Conservation (phyloP, 257 asterid species). For the Asclepias syriaca region DNA sequence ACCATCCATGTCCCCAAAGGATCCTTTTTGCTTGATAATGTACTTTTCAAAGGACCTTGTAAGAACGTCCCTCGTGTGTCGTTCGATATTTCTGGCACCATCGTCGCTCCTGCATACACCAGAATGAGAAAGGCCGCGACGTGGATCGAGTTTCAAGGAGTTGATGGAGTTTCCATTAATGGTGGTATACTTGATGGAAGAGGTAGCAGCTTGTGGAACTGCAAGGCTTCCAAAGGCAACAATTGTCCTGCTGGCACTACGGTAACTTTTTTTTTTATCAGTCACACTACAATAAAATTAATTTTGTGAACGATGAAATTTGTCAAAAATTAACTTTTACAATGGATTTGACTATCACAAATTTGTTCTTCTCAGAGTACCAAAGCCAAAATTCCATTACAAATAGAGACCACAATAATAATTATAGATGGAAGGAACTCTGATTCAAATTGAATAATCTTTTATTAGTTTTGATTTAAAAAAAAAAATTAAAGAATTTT, state of each 20-base stretch:
- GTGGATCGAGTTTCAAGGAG: conserved; percentile 46
- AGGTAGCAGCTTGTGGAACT: conserved; percentile 55
- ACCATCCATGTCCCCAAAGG: conserved; percentile 51
- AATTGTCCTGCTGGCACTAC: conserved; percentile 53
- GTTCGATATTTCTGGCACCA: conserved; percentile 35
- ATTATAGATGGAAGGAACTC: too few relatives aligned
- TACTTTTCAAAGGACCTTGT: conserved; percentile 46
- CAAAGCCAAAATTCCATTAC: neutral
- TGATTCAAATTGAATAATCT: too few relatives aligned
- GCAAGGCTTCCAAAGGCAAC: conserved; percentile 31
- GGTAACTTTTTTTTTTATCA: too few relatives aligned
- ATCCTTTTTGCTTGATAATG: conserved; percentile 25
- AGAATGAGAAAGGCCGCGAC: conserved; percentile 22
- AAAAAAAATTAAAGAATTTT: too few relatives aligned
- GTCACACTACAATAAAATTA: too few relatives aligned
- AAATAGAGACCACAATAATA: too few relatives aligned
- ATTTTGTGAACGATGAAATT: too few relatives aligned
- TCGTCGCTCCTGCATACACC: conserved; percentile 48
- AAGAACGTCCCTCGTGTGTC: conserved; percentile 25
- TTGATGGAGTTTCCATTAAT: conserved; percentile 34
- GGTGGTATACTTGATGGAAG: conserved; percentile 61
- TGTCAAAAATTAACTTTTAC: too few relatives aligned
- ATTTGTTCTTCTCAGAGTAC: too few relatives aligned
- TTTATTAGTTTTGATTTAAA: too few relatives aligned
- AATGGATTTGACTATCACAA: too few relatives aligned